Conservation (phyloP, 2,329 filamentous ascomycete species). For the Microdochium trichocladiopsis region DNA sequence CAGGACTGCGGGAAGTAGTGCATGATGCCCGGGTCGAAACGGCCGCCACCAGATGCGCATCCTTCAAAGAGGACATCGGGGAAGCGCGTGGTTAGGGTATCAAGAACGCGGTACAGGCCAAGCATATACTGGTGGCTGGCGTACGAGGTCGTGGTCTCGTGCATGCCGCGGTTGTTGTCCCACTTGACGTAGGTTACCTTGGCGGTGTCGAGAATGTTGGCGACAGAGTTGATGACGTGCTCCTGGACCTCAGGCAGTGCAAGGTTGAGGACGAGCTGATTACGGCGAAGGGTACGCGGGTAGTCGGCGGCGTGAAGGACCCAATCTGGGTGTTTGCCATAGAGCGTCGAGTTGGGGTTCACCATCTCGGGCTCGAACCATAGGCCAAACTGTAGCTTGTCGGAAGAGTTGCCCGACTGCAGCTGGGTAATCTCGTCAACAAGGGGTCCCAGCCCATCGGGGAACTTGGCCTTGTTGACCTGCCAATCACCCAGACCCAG, state of each 20-base stretch:
- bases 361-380: conserved; percentile 68
- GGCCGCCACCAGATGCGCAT: conserved; percentile 57
- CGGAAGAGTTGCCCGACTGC: conserved; percentile 35
- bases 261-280: conserved; percentile 56
- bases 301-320: conserved; percentile 50
- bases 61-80: conserved; percentile 60
- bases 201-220: conserved; percentile 43
- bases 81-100: conserved; percentile 50
- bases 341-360: conserved; percentile 53
- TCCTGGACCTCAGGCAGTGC: conserved; percentile 55
- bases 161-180: conserved; percentile 61
- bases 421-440: conserved; percentile 43
- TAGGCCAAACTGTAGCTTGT: conserved; percentile 51
- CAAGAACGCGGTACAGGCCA: conserved; percentile 55
- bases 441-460: conserved; percentile 44
- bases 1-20: conserved; percentile 61
- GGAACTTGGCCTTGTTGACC: conserved; percentile 51
- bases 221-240: conserved; percentile 49
- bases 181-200: conserved; percentile 58
- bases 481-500: conserved; percentile 58
- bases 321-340: conserved; percentile 58
- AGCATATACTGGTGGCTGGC: conserved; percentile 54
- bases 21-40: conserved; percentile 56
- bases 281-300: conserved; percentile 45
- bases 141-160: conserved; percentile 48